These are phyloP conservation scores for Spirogloea muscicola DNA, from an alignment of 139 green algal species.

Conservation along the genomic window DNA sequence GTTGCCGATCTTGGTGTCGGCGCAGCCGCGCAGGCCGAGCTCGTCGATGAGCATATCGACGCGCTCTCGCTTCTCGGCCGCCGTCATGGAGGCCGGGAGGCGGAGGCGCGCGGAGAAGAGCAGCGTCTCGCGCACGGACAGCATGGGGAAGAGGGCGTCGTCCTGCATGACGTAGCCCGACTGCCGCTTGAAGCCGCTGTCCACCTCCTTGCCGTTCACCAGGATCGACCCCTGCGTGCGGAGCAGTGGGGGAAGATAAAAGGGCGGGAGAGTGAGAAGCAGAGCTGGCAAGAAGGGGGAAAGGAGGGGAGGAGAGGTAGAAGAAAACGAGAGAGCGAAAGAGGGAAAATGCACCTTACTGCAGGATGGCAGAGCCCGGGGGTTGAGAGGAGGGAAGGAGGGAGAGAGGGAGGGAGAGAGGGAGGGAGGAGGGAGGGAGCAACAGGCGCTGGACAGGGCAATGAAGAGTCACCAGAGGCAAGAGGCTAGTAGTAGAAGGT, in stretches of 20 bases:
- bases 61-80: constrained; percentile 20
- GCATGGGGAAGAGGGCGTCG: constrained; percentile 54
- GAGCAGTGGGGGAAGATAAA: neutral
- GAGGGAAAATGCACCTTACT: neutral
- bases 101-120: constrained; percentile 39
- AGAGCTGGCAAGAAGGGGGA: too few relatives aligned
- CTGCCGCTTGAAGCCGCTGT: constrained; percentile 25
- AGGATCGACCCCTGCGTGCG: constrained; percentile 34
- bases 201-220: constrained; percentile 38
- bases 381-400: neutral
- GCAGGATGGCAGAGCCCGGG: neutral
- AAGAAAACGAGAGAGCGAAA: neutral
- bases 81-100: constrained; percentile 34
- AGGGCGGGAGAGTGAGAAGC: neutral
- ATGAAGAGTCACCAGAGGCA: too few relatives aligned
- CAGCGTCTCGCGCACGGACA: constrained; percentile 55
- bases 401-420: neutral
- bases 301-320: too few relatives aligned
- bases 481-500: neutral
- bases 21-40: constrained; percentile 25
- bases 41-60: constrained; percentile 28
- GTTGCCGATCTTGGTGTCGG: constrained; percentile 43
- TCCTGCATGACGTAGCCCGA: constrained; percentile 51
- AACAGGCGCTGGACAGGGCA: too few relatives aligned
- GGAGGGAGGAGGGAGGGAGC: too few relatives aligned